A percentile compares a stretch with the other conserved stretches of the same genome.
Conservation (phyloP, 495 filamentous ascomycete species). For the Xylaria scruposa region DNA sequence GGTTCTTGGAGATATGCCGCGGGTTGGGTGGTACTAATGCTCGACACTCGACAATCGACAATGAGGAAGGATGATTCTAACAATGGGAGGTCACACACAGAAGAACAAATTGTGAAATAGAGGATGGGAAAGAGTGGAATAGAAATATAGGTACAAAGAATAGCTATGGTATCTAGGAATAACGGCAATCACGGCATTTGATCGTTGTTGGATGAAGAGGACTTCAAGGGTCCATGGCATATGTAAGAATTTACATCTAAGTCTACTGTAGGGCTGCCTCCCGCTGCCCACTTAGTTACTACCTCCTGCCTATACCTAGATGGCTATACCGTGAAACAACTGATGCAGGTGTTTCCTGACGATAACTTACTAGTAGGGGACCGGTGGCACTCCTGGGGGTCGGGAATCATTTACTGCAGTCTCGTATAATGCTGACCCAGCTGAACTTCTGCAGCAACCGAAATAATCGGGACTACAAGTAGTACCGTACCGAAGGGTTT, state of each 20-base stretch:
- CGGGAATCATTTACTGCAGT: background rate
- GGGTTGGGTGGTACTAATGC: background rate
- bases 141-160: background rate
- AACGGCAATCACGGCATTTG: conserved; percentile 19
- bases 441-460: no score
- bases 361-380: background rate
- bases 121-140: background rate
- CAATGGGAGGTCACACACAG: background rate
- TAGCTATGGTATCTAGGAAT: background rate
- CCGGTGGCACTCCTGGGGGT: background rate
- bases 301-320: background rate
- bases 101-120: background rate
- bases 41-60: no score
- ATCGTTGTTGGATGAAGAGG: background rate
- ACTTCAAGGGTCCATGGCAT: background rate
- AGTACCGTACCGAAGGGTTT: background rate
- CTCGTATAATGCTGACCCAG: no score
- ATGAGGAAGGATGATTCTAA: background rate
- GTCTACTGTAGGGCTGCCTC: conserved; percentile 9
- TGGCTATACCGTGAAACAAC: background rate
- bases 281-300: background rate
- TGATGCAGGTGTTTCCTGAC: background rate
- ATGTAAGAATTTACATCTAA: no score
- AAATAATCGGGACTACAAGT: no score
- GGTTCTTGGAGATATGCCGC: background rate